Base-by-base conservation (phyloP, 345 rosid genomes). In the Hevea brasiliensis region DNA sequence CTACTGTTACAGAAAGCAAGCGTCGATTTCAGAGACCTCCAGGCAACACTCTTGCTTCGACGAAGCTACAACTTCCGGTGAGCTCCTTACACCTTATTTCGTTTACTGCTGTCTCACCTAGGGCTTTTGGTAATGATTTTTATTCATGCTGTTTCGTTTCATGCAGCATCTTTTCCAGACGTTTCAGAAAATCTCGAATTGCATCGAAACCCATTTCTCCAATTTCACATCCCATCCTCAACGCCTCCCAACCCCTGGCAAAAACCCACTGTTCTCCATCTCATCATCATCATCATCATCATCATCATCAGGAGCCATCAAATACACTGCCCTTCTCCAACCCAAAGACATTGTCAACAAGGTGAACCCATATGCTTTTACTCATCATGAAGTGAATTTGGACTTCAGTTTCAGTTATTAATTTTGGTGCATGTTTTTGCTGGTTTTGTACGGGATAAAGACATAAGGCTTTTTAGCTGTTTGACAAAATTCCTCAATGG, bases 191-290 rank as follows among this genome's bases (percentile, higher is more conserved):
- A n/a, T 87, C 42, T 85, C 90, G 24, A 85, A 35, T 60, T 83
- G 87, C 57, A 47, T 91, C 11, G 93, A 87, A 74, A 78, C 81
- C 74, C 93, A 82, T 57, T 73, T 93, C 72, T 84, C 87, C 1
- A 88, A 80, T 72, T 77, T 91, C 78, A 56, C 72, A 37, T 70
- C 72, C 61, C 79, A 73, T 61, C 13, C 72, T 53, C 70, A 0
- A 48, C 75, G 74, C 8, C 71, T 75, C 3, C 73, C 76, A 2
- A 35, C 74, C 26, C 4, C 54, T 56, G 45, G 37, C 37, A 32
- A 32, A 32, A 32, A 32, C 37, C 37, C 37, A 1, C 37, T 32
- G 3, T 32, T 32, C 37, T 32, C 37, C 37, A 32, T 32, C 3
- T 32, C 37, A 32, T 32, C 37, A 2, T 32, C 37, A 32, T 32